Evolutionary conservation across 768 basidiomycete genomes (phyloP), one percentile per base, ranked within the genome.

Genomic region (Lactarius akahatsu): DNA sequence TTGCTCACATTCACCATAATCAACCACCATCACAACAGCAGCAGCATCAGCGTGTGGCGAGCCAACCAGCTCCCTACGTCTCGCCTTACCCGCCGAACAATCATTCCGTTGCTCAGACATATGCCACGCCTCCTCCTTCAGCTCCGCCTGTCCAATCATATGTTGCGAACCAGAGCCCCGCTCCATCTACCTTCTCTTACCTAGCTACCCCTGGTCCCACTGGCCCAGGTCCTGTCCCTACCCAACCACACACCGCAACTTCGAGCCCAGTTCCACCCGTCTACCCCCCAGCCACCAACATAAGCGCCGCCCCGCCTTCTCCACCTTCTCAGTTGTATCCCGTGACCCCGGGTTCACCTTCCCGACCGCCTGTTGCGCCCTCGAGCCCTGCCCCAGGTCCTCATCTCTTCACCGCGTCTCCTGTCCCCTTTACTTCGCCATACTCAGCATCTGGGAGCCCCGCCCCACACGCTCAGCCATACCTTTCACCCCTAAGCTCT

Each of bases 41-140:
- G 13, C 61, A 57, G 23, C 57, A 62, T 11, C 65, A 58, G 32
- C 36, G 56, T n/a, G 38, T 18, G 2, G n/a, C n/a, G 20, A 34
- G 65, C 26, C 56, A 57, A 41, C 11, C 4, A 34, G 38, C 41
- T 23, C 54, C 20, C 7, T 41, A 57, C 2, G 13, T 36, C n/a
- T 41, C 64, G 20, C 55, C 67, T 6, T 60, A 60, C 30, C 55
- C 59, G 10, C 43, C 55, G 30, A 30, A 57, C 45, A 68, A 47
- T 30, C 36, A 62, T 36, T 40, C 50, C 15, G 13, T 30, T 18
- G 45, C 47, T 13, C 61, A 67, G 16, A 32, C 50, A 10, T 45
- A 63, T 32, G 32, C 9, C 5, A 26, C 57, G 32, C 9, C 30
- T 28, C 47, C 32, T n/a, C 15, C 34, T 32, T 34, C 47, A 34